A percentile compares a stretch with the other conserved stretches of the same genome.
These are phyloP conservation scores for Pulchroboletus neoregius DNA, from an alignment of 1,284 basidiomycete species.

Conservation along the genomic window DNA sequence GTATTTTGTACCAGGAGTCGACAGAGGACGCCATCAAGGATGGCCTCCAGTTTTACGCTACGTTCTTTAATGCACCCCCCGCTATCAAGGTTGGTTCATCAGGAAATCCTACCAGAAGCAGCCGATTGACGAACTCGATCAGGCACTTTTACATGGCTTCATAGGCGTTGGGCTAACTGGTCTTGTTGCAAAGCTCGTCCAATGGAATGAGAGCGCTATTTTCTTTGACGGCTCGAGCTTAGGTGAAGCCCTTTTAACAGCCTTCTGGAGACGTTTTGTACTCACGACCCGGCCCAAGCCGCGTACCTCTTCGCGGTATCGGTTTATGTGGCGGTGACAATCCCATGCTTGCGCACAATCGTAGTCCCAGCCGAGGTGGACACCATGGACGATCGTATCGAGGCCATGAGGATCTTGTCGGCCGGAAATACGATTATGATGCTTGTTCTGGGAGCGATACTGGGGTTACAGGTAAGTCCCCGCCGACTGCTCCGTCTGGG, in stretches of 20 bases:
- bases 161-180: constrained; percentile 72
- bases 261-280: background rate
- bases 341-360: constrained; percentile 72
- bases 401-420: constrained; percentile 75
- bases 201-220: constrained; percentile 86
- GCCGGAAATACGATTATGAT: constrained; percentile 84
- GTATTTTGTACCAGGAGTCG: constrained; percentile 65
- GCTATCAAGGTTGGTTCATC: constrained; percentile 71
- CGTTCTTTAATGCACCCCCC: constrained; percentile 85
- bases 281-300: constrained; percentile 41
- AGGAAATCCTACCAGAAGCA: too few species aligned
- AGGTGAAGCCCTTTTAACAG: constrained; percentile 44
- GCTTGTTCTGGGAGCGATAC: constrained; percentile 58
- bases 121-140: constrained; percentile 5
- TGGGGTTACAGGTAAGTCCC: constrained; percentile 63
- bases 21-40: constrained; percentile 65
- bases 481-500: too few species aligned
- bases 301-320: constrained; percentile 71
- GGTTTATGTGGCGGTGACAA: constrained; percentile 76
- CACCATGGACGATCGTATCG: constrained; percentile 60
- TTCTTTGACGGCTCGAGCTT: constrained; percentile 87
- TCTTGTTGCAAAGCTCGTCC: constrained; percentile 72
- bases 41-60: constrained; percentile 83
- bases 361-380: constrained; percentile 56
- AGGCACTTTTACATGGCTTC: constrained; percentile 83